These are phyloP conservation scores for Zymoseptoria crescenta DNA, from an alignment of 2,329 filamentous ascomycete genomes.

Conservation along the genomic window DNA sequence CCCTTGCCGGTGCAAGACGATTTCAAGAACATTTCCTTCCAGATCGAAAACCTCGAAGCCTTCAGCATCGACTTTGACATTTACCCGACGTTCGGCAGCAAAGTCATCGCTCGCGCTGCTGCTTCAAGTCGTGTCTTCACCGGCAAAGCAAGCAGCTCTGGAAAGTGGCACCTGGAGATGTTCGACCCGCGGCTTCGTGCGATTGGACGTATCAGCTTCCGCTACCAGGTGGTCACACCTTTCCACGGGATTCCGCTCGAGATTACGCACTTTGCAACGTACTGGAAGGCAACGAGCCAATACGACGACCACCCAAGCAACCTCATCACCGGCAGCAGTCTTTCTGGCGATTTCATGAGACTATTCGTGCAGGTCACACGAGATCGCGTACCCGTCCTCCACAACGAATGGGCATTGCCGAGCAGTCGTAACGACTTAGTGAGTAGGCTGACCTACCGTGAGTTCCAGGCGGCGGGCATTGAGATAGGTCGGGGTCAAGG, in stretches of 20 bases:
- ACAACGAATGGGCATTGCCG: conserved; percentile 66
- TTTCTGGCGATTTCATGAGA: conserved; percentile 91
- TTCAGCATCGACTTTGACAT: conserved; percentile 97
- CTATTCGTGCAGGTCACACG: conserved; percentile 87
- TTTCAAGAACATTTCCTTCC: conserved; percentile 86
- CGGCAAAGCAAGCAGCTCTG: conserved; percentile 64
- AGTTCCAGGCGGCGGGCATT: conserved; percentile 51
- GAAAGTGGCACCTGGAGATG: conserved; percentile 74
- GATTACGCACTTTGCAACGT: conserved; percentile 96
- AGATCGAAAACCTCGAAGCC: conserved; percentile 84
- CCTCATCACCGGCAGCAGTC: conserved; percentile 86
- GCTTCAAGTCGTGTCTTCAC: conserved; percentile 83
- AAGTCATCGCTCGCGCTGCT: conserved; percentile 92
- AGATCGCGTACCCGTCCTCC: conserved; percentile 79
- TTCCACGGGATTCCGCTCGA: conserved; percentile 88
- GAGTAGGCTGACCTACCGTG: conserved; percentile 65
- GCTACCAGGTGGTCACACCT: conserved; percentile 92
- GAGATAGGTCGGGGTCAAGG: conserved; percentile 20
- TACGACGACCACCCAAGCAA: conserved; percentile 77
- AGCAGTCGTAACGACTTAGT: conserved; percentile 60
- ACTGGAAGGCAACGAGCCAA: conserved; percentile 97
- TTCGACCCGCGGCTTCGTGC: conserved; percentile 87
- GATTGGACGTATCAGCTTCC: conserved; percentile 90
- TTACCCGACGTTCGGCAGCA: conserved; percentile 93
- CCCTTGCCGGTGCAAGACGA: conserved; percentile 95